A percentile compares a stretch with the other conserved stretches of the same genome.
phyloP scores from a whole-genome alignment of 805 yeast genomes.

The Schizosaccharomyces osmophilus region DNA sequence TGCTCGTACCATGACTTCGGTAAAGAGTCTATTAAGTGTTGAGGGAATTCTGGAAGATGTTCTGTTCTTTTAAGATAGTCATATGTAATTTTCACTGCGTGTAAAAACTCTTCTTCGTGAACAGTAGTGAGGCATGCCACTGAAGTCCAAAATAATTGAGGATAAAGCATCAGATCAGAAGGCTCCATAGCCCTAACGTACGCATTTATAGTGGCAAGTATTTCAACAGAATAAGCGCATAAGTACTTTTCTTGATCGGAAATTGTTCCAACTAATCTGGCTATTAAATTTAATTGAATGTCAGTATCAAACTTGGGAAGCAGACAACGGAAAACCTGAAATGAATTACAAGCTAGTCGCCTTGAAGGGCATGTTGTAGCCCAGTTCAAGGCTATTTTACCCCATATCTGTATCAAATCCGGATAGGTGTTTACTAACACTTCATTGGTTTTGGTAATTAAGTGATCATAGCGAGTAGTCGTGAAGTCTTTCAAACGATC shows the following conservation, averaged over 20 bases:
- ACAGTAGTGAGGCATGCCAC: slow-evolving; percentile 76
- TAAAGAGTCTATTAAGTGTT: slow-evolving; percentile 59
- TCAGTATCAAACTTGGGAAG: slow-evolving; percentile 58
- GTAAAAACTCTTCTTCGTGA: slow-evolving; percentile 82
- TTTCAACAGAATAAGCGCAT: slow-evolving; percentile 93
- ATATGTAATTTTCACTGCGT: slow-evolving; percentile 39
- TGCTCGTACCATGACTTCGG: slow-evolving; percentile 92
- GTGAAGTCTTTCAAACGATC: no score
- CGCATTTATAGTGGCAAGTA: slow-evolving; percentile 83
- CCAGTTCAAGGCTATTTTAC: slow-evolving; percentile 63
- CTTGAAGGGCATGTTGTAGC: slow-evolving; percentile 94
- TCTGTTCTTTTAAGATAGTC: slow-evolving; percentile 67
- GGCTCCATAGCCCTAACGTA: slow-evolving; percentile 66
- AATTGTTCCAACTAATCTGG: slow-evolving; percentile 74
- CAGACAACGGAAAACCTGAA: slow-evolving; percentile 71
- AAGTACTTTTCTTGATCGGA: slow-evolving; percentile 75
- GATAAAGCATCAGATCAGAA: slow-evolving; percentile 57
- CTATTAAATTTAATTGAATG: slow-evolving; percentile 84
- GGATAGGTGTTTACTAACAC: slow-evolving; percentile 14
- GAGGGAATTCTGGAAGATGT: slow-evolving; percentile 62
- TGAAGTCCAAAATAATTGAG: slow-evolving; percentile 86
- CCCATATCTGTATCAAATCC: slow-evolving; percentile 57
- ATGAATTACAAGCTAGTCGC: slow-evolving; percentile 89
- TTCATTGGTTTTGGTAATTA: slow-evolving; percentile 30
- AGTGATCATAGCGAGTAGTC: not conserved